Evolutionary conservation across 2,329 filamentous ascomycete species (phyloP).

Genomic region (Coniella vitis): DNA sequence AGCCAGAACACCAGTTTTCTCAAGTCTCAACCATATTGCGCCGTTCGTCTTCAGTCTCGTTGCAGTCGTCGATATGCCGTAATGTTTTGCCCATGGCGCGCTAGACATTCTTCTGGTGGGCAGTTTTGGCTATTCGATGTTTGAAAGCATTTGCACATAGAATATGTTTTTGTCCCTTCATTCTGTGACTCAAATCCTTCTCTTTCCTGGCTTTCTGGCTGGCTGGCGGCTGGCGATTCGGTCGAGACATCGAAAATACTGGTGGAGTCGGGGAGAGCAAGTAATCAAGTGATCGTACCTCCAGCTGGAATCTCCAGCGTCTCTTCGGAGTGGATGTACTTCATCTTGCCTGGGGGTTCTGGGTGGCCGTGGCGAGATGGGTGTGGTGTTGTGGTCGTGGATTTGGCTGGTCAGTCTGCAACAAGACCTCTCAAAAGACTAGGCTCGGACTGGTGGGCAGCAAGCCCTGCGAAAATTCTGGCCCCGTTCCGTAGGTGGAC

Average conservation of each 20-base stretch:
- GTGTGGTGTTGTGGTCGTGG: conserved; percentile 10
- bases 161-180: not conserved
- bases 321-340: conserved; percentile 99
- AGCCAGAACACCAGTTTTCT: not conserved
- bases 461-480: conserved; percentile 7
- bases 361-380: conserved; percentile 32
- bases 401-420: conserved; percentile 2
- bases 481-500: not conserved
- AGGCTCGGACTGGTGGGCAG: conserved; percentile 1
- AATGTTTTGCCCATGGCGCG: too few species aligned
- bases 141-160: not conserved
- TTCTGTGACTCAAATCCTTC: not conserved
- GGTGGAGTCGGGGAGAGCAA: not conserved
- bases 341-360: conserved; percentile 73
- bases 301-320: conserved; percentile 91
- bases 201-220: conserved; percentile 12
- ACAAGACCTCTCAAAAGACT: not conserved
- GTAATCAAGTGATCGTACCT: conserved; percentile 55
- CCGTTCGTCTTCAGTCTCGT: not conserved
- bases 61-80: too few species aligned
- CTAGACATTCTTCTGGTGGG: not conserved
- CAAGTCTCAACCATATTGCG: not conserved
- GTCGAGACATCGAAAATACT: not conserved
- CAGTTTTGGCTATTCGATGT: not conserved
- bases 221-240: conserved; percentile 1